phyloP scores from a whole-genome alignment of 2,329 filamentous ascomycete genomes.

The Nemania diffusa region DNA sequence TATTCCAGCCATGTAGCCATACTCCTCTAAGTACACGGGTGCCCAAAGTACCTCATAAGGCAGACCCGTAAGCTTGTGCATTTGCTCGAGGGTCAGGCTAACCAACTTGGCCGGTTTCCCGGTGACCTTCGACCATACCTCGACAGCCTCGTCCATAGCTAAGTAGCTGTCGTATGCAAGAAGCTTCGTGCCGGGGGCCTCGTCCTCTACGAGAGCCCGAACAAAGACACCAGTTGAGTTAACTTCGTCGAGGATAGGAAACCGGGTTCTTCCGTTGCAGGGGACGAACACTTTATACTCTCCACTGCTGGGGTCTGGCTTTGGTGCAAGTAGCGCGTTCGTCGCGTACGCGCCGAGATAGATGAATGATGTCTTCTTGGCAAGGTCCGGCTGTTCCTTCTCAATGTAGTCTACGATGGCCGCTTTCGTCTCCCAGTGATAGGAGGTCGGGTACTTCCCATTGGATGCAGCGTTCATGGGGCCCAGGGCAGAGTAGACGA shows the following conservation, averaged over 20 bases:
- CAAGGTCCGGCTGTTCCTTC: constrained; percentile 41
- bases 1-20: constrained; percentile 54
- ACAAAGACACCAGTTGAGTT: constrained; percentile 58
- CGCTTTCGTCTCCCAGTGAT: constrained; percentile 50
- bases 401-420: constrained; percentile 47
- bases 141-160: constrained; percentile 48
- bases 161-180: constrained; percentile 57
- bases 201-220: constrained; percentile 54
- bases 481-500: constrained; percentile 41
- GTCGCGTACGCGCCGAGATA: constrained; percentile 49
- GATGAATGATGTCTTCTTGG: constrained; percentile 48
- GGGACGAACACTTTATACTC: constrained; percentile 51
- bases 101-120: constrained; percentile 51
- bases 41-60: constrained; percentile 47
- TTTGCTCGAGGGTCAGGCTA: constrained; percentile 46
- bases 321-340: constrained; percentile 48
- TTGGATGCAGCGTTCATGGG: constrained; percentile 35
- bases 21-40: constrained; percentile 39
- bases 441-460: constrained; percentile 42
- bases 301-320: constrained; percentile 43
- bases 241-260: constrained; percentile 55
- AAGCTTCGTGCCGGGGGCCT: constrained; percentile 54
- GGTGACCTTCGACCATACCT: constrained; percentile 51
- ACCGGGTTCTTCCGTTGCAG: constrained; percentile 30
- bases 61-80: constrained; percentile 51